Evolutionary conservation across 1,284 basidiomycete genomes (phyloP), one percentile per base, ranked within the genome.

Genomic region (Moniliella sp.): DNA sequence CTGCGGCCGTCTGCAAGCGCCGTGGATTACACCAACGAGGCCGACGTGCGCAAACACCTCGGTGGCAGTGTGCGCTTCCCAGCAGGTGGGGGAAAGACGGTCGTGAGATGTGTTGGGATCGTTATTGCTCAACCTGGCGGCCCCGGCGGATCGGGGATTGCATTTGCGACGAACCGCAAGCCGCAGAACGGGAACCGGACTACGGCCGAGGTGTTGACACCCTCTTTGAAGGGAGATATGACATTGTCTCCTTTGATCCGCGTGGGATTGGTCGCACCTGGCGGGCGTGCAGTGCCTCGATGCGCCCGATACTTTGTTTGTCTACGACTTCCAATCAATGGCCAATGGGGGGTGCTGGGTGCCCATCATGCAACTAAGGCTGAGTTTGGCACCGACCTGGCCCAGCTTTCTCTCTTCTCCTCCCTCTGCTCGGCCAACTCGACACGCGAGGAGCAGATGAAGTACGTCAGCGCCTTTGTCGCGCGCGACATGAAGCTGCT

Each of bases 61-160:
- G 34, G 46, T 18, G 42, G 40, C 27, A 39, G 46, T 31, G 36
- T 47, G 36, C 37, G 36, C 30, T 49, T 40, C 33, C 39, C 42
- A 4, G 47, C 47, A 4, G 45, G 47, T n/a, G 45, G 37, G 0
- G 42, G 43, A 11, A 32, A 37, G 17, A 46, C 45, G 13, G 29
- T 15, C 35, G 36, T 30, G 19, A 37, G 29, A 47, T n/a, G 31
- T 45, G 4, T 36, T 41, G 3, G 47, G 47, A 9, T 37, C 40
- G 12, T 32, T 50, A 11, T 32, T 47, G 23, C 39, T 38, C 36
- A 50, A 50, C 31, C 40, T 3, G 47, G 47, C 23, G 47, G 47
- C 15, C 47, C 47, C 1, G 47, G 47, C 26, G 47, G 45, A 5
- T 38, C 38, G 5, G 47, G 45, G 16, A 31, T 43, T 25, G 35